Conservation (phyloP, 1,139 yeast species). For the Suhomyces anneliseae region DNA sequence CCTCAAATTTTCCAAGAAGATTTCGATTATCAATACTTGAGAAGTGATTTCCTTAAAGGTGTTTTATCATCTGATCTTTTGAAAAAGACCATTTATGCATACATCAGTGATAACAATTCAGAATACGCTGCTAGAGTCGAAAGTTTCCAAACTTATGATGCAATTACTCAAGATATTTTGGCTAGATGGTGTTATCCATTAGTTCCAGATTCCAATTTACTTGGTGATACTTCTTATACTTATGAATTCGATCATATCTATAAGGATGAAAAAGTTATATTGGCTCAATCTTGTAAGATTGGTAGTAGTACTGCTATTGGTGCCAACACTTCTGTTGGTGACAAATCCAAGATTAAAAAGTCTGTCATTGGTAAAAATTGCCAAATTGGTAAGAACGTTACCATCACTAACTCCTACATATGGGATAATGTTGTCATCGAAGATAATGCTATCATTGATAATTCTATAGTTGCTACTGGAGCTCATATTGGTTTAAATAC, state of each 20-base stretch:
- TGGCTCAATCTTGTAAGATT: constrained; percentile 89
- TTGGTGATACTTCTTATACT: constrained; percentile 67
- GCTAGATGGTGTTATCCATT: constrained; percentile 93
- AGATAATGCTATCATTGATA: constrained; percentile 57
- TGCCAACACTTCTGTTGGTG: constrained; percentile 63
- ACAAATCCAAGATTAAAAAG: constrained; percentile 52
- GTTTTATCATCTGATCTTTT: constrained; percentile 86
- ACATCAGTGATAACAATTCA: constrained; percentile 62
- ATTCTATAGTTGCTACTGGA: constrained; percentile 68
- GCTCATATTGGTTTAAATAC: constrained; percentile 56
- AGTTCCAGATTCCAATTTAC: constrained; percentile 80
- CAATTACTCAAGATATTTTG: constrained; percentile 85
- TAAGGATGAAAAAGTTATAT: constrained; percentile 76
- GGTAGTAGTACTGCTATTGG: constrained; percentile 81
- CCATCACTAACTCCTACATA: constrained; percentile 69
- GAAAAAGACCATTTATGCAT: constrained; percentile 88
- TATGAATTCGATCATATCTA: constrained; percentile 85
- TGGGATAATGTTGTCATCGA: constrained; percentile 82
- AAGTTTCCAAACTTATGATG: constrained; percentile 89
- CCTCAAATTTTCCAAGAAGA: constrained; percentile 96
- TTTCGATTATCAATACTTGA: constrained; percentile 84
- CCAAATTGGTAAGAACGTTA: constrained; percentile 75
- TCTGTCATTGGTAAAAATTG: constrained; percentile 87
- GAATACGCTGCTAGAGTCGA: constrained; percentile 91
- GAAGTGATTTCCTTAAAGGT: constrained; percentile 88